Evolutionary conservation across 2,329 filamentous ascomycete genomes (phyloP).

Genomic region (Fusarium gaditjirri): DNA sequence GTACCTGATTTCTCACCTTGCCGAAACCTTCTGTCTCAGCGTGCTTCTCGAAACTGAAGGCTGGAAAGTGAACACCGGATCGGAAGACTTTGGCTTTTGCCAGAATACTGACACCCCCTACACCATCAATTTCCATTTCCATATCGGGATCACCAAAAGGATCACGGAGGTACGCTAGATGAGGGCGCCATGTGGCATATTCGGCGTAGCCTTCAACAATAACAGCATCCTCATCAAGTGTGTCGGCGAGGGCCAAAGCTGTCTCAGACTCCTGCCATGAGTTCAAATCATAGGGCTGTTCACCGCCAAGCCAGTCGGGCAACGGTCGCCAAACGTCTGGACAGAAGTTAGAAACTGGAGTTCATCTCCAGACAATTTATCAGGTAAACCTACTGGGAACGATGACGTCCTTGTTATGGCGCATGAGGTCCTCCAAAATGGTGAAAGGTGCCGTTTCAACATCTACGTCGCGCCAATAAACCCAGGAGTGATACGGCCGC

Average conservation of each 20-base stretch:
- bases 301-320: conserved; percentile 97
- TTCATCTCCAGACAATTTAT: background rate
- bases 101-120: conserved; percentile 96
- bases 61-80: conserved; percentile 94
- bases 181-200: conserved; percentile 97
- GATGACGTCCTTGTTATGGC: conserved; percentile 98
- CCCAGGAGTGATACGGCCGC: conserved; percentile 96
- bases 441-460: conserved; percentile 97
- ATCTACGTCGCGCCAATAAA: conserved; percentile 99
- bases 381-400: conserved; percentile 82
- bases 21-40: conserved; percentile 98
- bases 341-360: conserved; percentile 39
- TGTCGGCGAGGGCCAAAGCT: conserved; percentile 90
- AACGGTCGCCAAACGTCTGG: conserved; percentile 98
- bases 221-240: conserved; percentile 95
- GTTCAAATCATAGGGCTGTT: conserved; percentile 98
- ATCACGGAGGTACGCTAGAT: conserved; percentile 95
- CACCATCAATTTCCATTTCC: conserved; percentile 99
- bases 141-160: conserved; percentile 98
- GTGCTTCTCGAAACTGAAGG: conserved; percentile 98
- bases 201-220: conserved; percentile 99
- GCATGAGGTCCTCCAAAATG: conserved; percentile 97
- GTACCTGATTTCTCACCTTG: conserved; percentile 71
- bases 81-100: conserved; percentile 97
- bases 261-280: conserved; percentile 99